These are phyloP conservation scores for Pseudoturritis turrita DNA, from an alignment of 345 rosid genomes.

Conservation along the genomic window DNA sequence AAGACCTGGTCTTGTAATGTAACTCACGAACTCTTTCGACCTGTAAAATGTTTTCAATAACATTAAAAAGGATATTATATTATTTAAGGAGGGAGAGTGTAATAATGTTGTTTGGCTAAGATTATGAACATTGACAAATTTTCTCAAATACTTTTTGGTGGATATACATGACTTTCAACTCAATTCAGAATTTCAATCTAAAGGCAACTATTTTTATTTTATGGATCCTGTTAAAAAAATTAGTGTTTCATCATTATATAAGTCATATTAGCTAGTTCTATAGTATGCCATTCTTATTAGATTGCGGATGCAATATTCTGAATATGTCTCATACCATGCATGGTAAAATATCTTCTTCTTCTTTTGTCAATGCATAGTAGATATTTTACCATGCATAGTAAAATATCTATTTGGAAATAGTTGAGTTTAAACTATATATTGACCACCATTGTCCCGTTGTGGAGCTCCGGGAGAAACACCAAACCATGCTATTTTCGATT, in stretches of 20 bases:
- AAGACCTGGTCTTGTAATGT: slow-evolving; percentile 21
- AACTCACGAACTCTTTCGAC: slow-evolving; percentile 27
- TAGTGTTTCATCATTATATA: not conserved
- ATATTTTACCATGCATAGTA: too few species aligned
- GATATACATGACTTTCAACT: slow-evolving; percentile 13
- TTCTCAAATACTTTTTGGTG: slow-evolving; percentile 8
- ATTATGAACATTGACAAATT: not conserved
- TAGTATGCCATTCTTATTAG: not conserved
- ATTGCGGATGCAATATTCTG: not conserved
- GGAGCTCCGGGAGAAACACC: too few species aligned
- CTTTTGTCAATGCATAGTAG: too few species aligned
- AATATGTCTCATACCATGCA: too few species aligned
- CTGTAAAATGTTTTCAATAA: slow-evolving; percentile 22
- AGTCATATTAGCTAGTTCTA: not conserved
- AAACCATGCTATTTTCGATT: too few species aligned
- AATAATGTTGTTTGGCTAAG: slow-evolving; percentile 18
- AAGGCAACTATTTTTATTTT: slow-evolving; percentile 14
- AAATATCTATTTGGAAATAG: too few species aligned
- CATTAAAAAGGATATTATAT: not conserved
- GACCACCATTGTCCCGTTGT: too few species aligned
- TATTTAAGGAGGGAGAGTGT: not conserved
- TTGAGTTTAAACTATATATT: too few species aligned
- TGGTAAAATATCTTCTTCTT: too few species aligned
- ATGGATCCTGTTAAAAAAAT: not conserved
- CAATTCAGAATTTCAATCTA: not conserved